Percentiles rank a stretch among this genome's conserved stretches.
Conservation (phyloP, 1,284 basidiomycete species). For the Apiotrichum porosum region DNA sequence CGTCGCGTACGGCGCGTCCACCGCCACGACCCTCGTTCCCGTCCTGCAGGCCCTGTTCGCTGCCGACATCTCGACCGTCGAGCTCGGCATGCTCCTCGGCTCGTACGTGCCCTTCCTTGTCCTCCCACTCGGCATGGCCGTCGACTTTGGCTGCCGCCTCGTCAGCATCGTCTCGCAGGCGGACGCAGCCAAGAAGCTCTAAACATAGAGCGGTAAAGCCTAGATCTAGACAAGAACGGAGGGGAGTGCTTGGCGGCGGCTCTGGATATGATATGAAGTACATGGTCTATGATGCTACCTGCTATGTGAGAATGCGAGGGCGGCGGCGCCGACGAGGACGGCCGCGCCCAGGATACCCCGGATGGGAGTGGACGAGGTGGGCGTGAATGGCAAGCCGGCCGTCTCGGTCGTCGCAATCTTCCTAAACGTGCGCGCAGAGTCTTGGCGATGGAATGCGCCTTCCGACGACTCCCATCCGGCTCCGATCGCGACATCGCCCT, state of each 20-base stretch:
- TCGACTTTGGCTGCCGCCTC: slow-evolving; percentile 58
- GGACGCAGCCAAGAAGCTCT: slow-evolving; percentile 18
- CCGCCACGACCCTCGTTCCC: slow-evolving; percentile 68
- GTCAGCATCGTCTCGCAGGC: slow-evolving; percentile 18
- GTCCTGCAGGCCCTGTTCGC: slow-evolving; percentile 60
- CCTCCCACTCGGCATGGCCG: slow-evolving; percentile 63
- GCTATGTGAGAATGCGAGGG: not conserved
- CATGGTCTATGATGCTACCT: not conserved
- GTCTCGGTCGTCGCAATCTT: no score
- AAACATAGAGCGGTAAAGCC: not conserved
- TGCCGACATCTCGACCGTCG: slow-evolving; percentile 30
- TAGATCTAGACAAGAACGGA: no score
- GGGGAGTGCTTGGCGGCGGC: no score
- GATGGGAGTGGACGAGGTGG: not conserved
- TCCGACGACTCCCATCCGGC: not conserved
- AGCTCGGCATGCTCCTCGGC: slow-evolving; percentile 58
- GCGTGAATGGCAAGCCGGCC: not conserved
- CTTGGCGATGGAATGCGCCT: not conserved
- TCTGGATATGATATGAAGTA: no score
- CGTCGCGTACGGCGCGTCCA: slow-evolving; percentile 68
- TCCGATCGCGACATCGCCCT: not conserved
- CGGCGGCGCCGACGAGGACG: not conserved
- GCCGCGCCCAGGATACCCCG: not conserved
- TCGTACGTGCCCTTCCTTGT: slow-evolving; percentile 73
- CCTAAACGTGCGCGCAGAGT: not conserved